A percentile compares a stretch with the other conserved stretches of the same genome.
These are phyloP conservation scores for Trypanosoma theileri DNA, from an alignment of 208 protist genomes.

Conservation along the genomic window DNA sequence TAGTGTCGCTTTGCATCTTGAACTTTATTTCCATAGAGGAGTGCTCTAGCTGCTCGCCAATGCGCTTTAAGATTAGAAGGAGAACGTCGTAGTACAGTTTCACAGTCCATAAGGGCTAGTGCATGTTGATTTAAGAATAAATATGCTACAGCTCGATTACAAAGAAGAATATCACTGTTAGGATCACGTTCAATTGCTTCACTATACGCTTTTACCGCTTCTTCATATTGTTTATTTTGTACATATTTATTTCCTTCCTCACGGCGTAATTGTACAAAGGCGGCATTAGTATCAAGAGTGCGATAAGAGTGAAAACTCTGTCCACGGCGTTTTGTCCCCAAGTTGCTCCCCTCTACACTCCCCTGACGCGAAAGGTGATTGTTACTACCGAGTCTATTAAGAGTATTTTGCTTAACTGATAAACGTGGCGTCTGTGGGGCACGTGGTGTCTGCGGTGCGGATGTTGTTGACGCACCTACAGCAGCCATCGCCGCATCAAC, in stretches of 20 bases:
- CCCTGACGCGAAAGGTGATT: not conserved
- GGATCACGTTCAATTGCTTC: constrained; percentile 60
- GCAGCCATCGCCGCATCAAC: constrained; percentile 16
- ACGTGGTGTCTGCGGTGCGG: not conserved
- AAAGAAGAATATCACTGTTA: constrained; percentile 47
- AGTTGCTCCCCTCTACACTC: not conserved
- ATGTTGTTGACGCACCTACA: not conserved
- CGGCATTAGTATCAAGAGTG: not conserved
- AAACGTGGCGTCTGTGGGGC: not conserved
- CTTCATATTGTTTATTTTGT: constrained; percentile 42
- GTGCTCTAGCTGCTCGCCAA: constrained; percentile 73
- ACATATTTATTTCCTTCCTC: constrained; percentile 71
- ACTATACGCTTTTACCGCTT: constrained; percentile 61
- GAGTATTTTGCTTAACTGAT: not conserved
- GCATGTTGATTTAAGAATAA: constrained; percentile 59
- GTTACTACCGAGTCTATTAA: not conserved
- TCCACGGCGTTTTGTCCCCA: not conserved
- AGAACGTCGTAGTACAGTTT: constrained; percentile 44
- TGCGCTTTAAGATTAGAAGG: constrained; percentile 57
- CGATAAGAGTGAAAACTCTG: not conserved
- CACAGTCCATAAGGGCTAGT: constrained; percentile 66
- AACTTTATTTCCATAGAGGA: constrained; percentile 35
- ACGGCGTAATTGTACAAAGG: constrained; percentile 24
- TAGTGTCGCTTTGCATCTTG: constrained; percentile 56
- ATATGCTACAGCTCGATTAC: constrained; percentile 78